Evolutionary conservation across 73 alveolate species (phyloP).

Genomic region (Tetrahymena malaccensis): DNA sequence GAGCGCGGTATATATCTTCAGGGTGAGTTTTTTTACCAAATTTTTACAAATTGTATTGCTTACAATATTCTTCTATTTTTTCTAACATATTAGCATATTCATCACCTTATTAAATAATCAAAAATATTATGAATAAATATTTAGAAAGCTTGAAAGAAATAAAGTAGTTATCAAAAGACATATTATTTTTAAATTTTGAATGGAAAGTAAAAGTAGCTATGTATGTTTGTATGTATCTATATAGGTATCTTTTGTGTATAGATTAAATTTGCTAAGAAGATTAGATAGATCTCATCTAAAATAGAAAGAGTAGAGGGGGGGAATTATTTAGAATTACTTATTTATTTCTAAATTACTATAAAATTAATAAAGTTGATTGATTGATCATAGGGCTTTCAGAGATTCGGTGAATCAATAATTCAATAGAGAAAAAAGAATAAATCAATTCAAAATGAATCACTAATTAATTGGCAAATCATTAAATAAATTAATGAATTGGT

Average conservation of each 20-base stretch:
- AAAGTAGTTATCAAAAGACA: not conserved
- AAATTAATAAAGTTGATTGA: too few relatives aligned
- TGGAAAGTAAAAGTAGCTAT: not conserved
- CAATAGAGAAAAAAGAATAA: not conserved
- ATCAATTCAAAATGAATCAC: too few relatives aligned
- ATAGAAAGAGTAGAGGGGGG: not conserved
- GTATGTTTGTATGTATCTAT: too few relatives aligned
- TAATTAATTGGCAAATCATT: too few relatives aligned
- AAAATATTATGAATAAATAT: not conserved
- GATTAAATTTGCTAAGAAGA: not conserved
- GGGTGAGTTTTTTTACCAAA: conserved; percentile 51
- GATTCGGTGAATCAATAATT: too few relatives aligned
- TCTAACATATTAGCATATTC: conserved; percentile 50
- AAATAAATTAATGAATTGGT: too few relatives aligned
- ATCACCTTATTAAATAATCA: conserved; percentile 19
- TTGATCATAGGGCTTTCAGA: too few relatives aligned
- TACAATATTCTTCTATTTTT: conserved; percentile 37
- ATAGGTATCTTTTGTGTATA: not conserved
- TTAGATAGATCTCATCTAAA: not conserved
- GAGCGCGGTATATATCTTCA: conserved; percentile 45
- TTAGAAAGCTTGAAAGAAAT: not conserved
- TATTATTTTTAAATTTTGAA: not conserved
- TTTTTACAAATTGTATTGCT: conserved; percentile 24
- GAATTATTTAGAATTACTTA: not conserved
- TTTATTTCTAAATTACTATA: not conserved